Percentiles rank a stretch among this genome's conserved stretches.
phyloP scores from a whole-genome alignment of 2,329 filamentous ascomycete species.

The Fusarium chaquense region DNA sequence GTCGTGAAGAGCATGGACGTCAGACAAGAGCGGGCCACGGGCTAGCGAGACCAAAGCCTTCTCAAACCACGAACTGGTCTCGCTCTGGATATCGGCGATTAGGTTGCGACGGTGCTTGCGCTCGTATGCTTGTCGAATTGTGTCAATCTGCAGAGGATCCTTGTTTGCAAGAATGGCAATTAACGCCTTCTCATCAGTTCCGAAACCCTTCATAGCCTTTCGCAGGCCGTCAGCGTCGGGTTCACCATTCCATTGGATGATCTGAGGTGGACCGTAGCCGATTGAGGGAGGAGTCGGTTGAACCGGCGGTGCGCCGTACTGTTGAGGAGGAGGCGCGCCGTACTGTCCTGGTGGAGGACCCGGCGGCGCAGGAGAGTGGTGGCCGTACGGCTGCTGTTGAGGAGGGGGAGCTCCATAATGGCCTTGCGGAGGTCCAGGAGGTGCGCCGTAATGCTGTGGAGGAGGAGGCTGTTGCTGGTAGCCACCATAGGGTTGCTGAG shows the following conservation, averaged over 20 bases:
- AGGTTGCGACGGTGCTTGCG: constrained; percentile 75
- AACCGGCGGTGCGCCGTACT: constrained; percentile 56
- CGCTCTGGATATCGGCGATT: constrained; percentile 79
- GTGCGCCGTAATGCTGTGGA: constrained; percentile 49
- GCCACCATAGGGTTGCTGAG: constrained; percentile 49
- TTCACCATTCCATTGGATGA: constrained; percentile 75
- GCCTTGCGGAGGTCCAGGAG: constrained; percentile 50
- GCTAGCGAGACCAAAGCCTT: constrained; percentile 80
- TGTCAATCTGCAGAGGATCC: constrained; percentile 81
- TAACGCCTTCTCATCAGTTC: constrained; percentile 84
- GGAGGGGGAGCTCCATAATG: constrained; percentile 58
- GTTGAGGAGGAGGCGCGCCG: constrained; percentile 50
- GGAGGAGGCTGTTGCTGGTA: constrained; percentile 53
- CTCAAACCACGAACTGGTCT: constrained; percentile 81
- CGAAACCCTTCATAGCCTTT: constrained; percentile 92
- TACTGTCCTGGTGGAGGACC: constrained; percentile 47
- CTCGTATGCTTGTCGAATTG: constrained; percentile 75
- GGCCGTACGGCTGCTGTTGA: constrained; percentile 40
- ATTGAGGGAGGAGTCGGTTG: constrained; percentile 74
- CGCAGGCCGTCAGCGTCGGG: constrained; percentile 78
- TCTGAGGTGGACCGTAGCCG: constrained; percentile 80
- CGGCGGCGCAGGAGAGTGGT: constrained; percentile 45
- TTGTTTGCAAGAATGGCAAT: constrained; percentile 77
- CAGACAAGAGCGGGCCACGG: constrained; percentile 82
- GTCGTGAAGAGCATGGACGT: constrained; percentile 76